Evolutionary conservation across 371 early-diverging fungal genomes (phyloP), one percentile per base, ranked within the genome.

Genomic region (Rhizopus microsporus): DNA sequence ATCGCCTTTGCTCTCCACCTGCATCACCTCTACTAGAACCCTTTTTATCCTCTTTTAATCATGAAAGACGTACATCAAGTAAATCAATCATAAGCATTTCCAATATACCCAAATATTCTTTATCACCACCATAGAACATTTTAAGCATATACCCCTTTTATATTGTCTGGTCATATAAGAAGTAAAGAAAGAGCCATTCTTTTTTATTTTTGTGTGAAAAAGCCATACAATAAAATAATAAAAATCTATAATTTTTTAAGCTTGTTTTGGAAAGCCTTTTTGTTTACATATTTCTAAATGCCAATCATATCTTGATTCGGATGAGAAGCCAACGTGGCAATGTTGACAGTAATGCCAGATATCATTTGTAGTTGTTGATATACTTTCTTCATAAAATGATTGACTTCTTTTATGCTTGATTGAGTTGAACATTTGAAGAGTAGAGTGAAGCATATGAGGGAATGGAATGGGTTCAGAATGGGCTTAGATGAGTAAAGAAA

Each of bases 291-390:
- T 23, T 16, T 63, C 32, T 3, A 65, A 43, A 34, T 72, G 72
- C 72, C 72, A 72, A 29, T 60, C 35, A 50, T 65, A 68, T 48
- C 72, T 16, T 16, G 51, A 57, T 13, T 53, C 60, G 4, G 72
- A 56, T 23, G 53, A 59, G 51, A 72, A 72, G n/a, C 62, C 59
- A 23, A 72, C 66, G 23, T 61, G 48, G 17, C 72, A 72, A 6
- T 59, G 33, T 3, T 56, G 31, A 44, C 72, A 72, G 35, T 65
- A 60, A 37, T 57, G 56, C 72, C 72, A 51, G 2, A 4, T 38
- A 39, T 40, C 16, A n/a, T 16, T 13, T 23, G 9, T 7, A 5
- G 13, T 23, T 23, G 3, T 9, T 49, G 43, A 31, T 31, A 30
- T 4, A 23, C 32, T 54, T 38, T 52, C 38, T 52, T 52, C 37